A percentile compares a stretch with the other conserved stretches of the same genome.
These are phyloP conservation scores for Agaricus bisporus DNA, from an alignment of 768 basidiomycete genomes.

Conservation along the genomic window DNA sequence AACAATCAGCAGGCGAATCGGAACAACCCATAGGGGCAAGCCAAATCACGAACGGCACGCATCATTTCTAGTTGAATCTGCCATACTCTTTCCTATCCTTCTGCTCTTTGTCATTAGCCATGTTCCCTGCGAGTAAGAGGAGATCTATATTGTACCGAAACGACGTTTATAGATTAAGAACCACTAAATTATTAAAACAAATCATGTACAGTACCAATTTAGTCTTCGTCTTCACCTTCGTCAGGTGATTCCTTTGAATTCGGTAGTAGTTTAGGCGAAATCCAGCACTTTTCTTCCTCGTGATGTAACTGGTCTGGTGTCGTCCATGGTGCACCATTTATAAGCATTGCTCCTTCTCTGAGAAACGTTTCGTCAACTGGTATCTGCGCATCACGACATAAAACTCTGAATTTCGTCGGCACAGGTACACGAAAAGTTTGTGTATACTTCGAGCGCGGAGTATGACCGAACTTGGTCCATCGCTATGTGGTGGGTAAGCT, in stretches of 20 bases:
- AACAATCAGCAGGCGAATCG: slow-evolving; percentile 17
- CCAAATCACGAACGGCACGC: neutral
- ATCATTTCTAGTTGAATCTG: neutral
- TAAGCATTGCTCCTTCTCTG: slow-evolving; percentile 37
- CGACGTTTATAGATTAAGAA: neutral
- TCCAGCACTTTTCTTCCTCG: slow-evolving; percentile 7
- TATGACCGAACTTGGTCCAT: slow-evolving; percentile 35
- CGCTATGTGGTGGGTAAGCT: slow-evolving; percentile 28
- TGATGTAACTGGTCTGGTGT: neutral
- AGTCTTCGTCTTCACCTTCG: neutral
- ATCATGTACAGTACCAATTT: neutral
- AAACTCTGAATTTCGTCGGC: slow-evolving; percentile 45
- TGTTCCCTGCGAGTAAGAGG: neutral
- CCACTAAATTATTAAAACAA: neutral
- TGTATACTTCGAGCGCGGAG: slow-evolving; percentile 36
- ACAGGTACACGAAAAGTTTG: slow-evolving; percentile 53
- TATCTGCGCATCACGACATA: slow-evolving; percentile 44
- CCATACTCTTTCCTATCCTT: too few relatives aligned
- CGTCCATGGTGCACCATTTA: slow-evolving; percentile 29
- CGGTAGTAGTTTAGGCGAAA: slow-evolving; percentile 3
- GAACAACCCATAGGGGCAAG: slow-evolving; percentile 14
- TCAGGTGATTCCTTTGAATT: neutral
- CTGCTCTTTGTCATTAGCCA: neutral
- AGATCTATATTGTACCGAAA: neutral
- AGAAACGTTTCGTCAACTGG: slow-evolving; percentile 27